Percentiles rank a stretch among this genome's conserved stretches.
These are phyloP conservation scores for Myxozyma neotropica DNA, from an alignment of 805 yeast species.

Conservation along the genomic window DNA sequence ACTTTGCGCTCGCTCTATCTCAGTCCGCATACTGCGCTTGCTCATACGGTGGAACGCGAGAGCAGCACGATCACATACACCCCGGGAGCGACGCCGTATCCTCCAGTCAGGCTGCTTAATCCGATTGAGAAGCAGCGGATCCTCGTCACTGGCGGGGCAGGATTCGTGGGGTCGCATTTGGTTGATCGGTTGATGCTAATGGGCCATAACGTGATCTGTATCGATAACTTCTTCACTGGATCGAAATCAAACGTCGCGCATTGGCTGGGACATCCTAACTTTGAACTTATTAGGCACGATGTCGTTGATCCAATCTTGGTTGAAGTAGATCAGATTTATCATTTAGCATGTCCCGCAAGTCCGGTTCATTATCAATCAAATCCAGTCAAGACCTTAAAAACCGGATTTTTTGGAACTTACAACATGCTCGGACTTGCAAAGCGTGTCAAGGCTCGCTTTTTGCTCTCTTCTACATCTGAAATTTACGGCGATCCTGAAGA, in stretches of 20 bases:
- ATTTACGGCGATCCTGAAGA: conserved; percentile 40
- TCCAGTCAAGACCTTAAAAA: conserved; percentile 39
- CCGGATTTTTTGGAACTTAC: conserved; percentile 39
- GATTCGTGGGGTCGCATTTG: conserved; percentile 39
- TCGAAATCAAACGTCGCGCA: conserved; percentile 37
- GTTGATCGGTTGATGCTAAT: conserved; percentile 39
- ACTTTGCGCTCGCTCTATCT: conserved; percentile 28
- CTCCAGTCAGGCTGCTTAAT: conserved; percentile 36
- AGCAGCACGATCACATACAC: conserved; percentile 25
- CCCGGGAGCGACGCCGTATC: conserved; percentile 29
- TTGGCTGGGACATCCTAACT: conserved; percentile 40
- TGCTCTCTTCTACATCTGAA: conserved; percentile 39
- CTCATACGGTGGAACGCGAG: conserved; percentile 23
- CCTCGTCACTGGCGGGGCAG: conserved; percentile 40
- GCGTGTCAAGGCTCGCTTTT: conserved; percentile 38
- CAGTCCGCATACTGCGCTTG: conserved; percentile 28
- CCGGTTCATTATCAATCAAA: conserved; percentile 40
- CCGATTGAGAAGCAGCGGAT: conserved; percentile 38
- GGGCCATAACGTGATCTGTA: conserved; percentile 39
- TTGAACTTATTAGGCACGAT: conserved; percentile 39
- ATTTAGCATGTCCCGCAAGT: conserved; percentile 39
- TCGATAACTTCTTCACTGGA: conserved; percentile 39
- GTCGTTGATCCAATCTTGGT: conserved; percentile 39
- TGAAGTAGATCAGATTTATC: conserved; percentile 39
- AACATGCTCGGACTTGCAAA: conserved; percentile 40